Conservation (phyloP, 352 stramenopile genomes). For the Blastocystis sp. region DNA sequence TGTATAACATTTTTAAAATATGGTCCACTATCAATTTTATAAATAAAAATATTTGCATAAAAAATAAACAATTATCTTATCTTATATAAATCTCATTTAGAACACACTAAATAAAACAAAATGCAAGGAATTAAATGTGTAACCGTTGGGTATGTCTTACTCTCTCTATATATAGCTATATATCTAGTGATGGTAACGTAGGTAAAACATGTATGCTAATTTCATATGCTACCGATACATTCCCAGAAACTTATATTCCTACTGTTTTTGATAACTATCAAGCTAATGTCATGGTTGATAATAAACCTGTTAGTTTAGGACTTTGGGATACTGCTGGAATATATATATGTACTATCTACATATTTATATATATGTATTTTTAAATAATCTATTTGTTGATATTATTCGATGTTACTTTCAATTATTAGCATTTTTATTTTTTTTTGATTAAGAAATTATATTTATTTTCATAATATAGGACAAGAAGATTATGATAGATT, state of each 20-base stretch:
- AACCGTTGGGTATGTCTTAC: conserved; percentile 21
- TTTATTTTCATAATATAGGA: conserved; percentile 40
- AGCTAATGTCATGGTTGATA: conserved; percentile 58
- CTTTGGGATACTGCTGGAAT: conserved; percentile 78
- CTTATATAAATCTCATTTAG: too few species aligned
- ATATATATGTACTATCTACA: background rate
- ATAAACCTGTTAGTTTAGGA: conserved; percentile 75
- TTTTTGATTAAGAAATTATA: too few species aligned
- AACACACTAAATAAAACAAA: too few species aligned
- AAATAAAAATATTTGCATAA: too few species aligned
- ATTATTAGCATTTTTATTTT: background rate
- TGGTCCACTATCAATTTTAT: too few species aligned
- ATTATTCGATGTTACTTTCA: background rate
- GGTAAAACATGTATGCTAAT: conserved; percentile 85
- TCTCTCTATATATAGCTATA: background rate
- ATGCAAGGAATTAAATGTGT: conserved; percentile 39
- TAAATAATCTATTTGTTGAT: background rate
- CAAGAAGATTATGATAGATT: conserved; percentile 87
- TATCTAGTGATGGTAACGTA: conserved; percentile 69
- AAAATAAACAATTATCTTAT: too few species aligned
- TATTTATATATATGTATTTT: background rate
- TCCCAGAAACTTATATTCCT: conserved; percentile 81
- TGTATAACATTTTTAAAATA: too few species aligned
- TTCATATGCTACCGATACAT: conserved; percentile 84
- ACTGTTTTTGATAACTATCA: conserved; percentile 53